Evolutionary conservation across 805 yeast species (phyloP).

Genomic region (Starmerella sirachaensis): DNA sequence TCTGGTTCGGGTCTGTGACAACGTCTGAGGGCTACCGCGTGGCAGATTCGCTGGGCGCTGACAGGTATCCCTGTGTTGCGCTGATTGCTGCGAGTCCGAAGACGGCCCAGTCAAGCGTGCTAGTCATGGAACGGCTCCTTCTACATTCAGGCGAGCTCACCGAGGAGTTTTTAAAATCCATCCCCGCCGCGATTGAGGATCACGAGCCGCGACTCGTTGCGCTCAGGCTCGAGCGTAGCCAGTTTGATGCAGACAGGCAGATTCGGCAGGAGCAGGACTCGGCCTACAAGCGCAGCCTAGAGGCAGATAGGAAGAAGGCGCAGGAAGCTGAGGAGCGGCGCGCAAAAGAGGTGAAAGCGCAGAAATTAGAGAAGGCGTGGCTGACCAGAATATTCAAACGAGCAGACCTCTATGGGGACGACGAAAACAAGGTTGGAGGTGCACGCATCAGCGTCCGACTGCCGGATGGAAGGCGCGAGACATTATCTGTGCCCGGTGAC

Average conservation of each 20-base stretch:
- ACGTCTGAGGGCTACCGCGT: slow-evolving; percentile 76
- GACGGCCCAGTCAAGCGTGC: slow-evolving; percentile 28
- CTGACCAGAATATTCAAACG: slow-evolving; percentile 25
- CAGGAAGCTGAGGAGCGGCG: slow-evolving; percentile 25
- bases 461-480: slow-evolving; percentile 47
- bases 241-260: slow-evolving; percentile 42
- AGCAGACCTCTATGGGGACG: slow-evolving; percentile 25
- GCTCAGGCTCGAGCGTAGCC: slow-evolving; percentile 52
- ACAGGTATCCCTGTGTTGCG: slow-evolving; percentile 73
- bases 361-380: slow-evolving; percentile 19
- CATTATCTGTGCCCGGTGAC: slow-evolving; percentile 37
- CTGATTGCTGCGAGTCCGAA: slow-evolving; percentile 54
- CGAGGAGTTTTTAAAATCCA: slow-evolving; percentile 34
- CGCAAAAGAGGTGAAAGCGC: slow-evolving; percentile 18
- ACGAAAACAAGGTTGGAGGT: not conserved
- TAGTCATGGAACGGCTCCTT: slow-evolving; percentile 49
- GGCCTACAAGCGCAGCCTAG: slow-evolving; percentile 61
- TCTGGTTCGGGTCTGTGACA: slow-evolving; percentile 85
- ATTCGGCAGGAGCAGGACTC: slow-evolving; percentile 63
- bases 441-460: slow-evolving; percentile 62
- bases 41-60: slow-evolving; percentile 58
- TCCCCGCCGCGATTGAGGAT: slow-evolving; percentile 39
- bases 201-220: slow-evolving; percentile 50
- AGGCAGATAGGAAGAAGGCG: slow-evolving; percentile 43
- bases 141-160: slow-evolving; percentile 24